Base-by-base conservation (phyloP, 202 grass and related monocot genomes). In the Setaria italica region DNA sequence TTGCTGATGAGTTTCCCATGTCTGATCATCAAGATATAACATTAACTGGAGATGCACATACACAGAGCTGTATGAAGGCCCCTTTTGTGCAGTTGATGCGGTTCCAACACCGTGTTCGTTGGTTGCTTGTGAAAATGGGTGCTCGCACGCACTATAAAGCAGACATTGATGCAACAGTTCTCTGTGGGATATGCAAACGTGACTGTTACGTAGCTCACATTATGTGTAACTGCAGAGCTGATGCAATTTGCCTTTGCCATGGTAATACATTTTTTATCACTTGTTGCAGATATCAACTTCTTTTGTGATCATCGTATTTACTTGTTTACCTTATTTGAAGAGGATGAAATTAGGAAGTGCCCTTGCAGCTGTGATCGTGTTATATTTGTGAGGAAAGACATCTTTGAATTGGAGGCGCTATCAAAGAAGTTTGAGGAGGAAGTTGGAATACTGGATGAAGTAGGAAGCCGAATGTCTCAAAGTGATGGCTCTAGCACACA, bases 371-470 rank as follows among this genome's bases (percentile, higher is more conserved):
- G 46, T 60, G 84, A 91, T 69, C 89, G 87, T 82, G 49, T 88
- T 86, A 55, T 97, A 57, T 93, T 89, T 92, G 76, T 94, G 78
- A 89, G 89, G 74, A 92, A 72, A 83, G 87, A 95, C 20, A 94
- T 97, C 50, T 81, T 90, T 80, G 67, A 91, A 75, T 83, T 97
- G 83, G 92, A 95, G 74, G 66, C 73, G 43, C 62, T 94, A 64
- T 92, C 95, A 69, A 86, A 84, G 74, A 91, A 86, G 19, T 97
- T 93, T 59, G 95, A 97, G 82, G 76, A 67, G 54, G 88, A 94
- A 69, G 55, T 67, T 55, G 80, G 77, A 46, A 82, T 82, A 80
- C 4, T 86, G 65, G 74, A 81, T 75, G 85, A 73, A 85, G 70
- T 81, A 57, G 80, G 48, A 85, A 80, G 77, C 34, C 77, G 71